These are phyloP conservation scores for Linanthus parryae DNA, from an alignment of 148 eudicot genomes.

Conservation along the genomic window DNA sequence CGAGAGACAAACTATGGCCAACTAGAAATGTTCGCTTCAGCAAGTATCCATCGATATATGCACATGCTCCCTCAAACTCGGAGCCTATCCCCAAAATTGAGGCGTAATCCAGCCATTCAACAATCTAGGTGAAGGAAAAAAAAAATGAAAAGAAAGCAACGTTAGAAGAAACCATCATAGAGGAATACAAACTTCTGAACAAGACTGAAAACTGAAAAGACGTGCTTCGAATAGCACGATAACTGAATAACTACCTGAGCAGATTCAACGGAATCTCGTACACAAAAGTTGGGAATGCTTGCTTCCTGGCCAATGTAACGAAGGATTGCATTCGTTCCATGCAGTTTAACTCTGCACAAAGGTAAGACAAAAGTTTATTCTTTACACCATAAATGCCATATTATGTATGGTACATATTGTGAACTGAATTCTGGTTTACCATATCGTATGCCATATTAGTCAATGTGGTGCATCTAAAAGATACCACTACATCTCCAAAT, in stretches of 20 bases:
- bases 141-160: background rate
- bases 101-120: slow-evolving; percentile 74
- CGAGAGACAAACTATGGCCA: slow-evolving; percentile 62
- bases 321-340: slow-evolving; percentile 49
- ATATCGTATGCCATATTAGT: too few relatives aligned
- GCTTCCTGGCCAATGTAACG: slow-evolving; percentile 57
- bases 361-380: too few relatives aligned
- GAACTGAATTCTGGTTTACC: too few relatives aligned
- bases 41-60: slow-evolving; percentile 55
- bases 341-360: slow-evolving; percentile 43
- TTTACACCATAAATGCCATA: too few relatives aligned
- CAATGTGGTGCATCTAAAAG: too few relatives aligned
- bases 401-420: too few relatives aligned
- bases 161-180: background rate
- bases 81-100: slow-evolving; percentile 58
- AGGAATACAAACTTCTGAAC: too few relatives aligned
- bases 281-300: slow-evolving; percentile 35
- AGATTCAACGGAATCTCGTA: slow-evolving; percentile 42
- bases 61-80: slow-evolving; percentile 79
- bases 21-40: slow-evolving; percentile 62
- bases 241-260: slow-evolving; percentile 40
- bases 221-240: background rate
- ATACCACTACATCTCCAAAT: too few relatives aligned
- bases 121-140: slow-evolving; percentile 40
- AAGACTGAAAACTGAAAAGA: too few relatives aligned